Evolutionary conservation across 768 basidiomycete species (phyloP).

Genomic region (Xanthoconium stramineum): DNA sequence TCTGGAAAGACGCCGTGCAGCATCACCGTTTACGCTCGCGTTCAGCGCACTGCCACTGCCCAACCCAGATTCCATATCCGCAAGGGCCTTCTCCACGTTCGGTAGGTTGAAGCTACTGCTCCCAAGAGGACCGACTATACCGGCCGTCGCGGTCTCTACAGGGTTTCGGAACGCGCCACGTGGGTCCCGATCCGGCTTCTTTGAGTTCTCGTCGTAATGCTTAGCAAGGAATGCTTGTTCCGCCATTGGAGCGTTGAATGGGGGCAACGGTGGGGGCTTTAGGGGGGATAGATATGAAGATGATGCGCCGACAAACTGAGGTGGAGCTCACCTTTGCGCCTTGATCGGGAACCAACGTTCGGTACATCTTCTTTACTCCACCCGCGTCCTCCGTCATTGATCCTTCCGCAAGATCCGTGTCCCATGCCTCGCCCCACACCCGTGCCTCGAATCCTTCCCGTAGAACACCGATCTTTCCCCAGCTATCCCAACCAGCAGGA

Average conservation of each 20-base stretch:
- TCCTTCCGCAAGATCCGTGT: conserved; percentile 58
- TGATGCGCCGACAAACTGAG: not conserved
- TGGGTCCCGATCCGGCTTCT: conserved; percentile 88
- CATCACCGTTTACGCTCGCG: conserved; percentile 35
- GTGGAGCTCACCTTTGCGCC: conserved; percentile 57
- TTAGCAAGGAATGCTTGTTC: conserved; percentile 90
- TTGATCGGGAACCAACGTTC: conserved; percentile 69
- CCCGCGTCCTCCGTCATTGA: conserved; percentile 37
- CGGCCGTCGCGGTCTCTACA: conserved; percentile 53
- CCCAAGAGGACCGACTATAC: conserved; percentile 91
- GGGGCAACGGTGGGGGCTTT: conserved; percentile 64
- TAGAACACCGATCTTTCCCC: conserved; percentile 91
- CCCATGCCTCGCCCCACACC: conserved; percentile 77
- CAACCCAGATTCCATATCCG: conserved; percentile 77
- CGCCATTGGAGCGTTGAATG: conserved; percentile 76
- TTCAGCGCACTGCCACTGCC: conserved; percentile 31
- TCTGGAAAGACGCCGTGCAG: conserved; percentile 33
- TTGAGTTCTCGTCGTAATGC: conserved; percentile 89
- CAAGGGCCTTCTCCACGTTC: conserved; percentile 81
- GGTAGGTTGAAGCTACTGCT: conserved; percentile 84
- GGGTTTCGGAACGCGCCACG: conserved; percentile 83
- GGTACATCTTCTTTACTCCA: conserved; percentile 68
- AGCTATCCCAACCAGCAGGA: conserved; percentile 96
- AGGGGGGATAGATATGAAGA: not conserved
- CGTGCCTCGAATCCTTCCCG: conserved; percentile 90